Evolutionary conservation across 2,329 filamentous ascomycete species (phyloP).

Genomic region (Colletotrichum sublineola): DNA sequence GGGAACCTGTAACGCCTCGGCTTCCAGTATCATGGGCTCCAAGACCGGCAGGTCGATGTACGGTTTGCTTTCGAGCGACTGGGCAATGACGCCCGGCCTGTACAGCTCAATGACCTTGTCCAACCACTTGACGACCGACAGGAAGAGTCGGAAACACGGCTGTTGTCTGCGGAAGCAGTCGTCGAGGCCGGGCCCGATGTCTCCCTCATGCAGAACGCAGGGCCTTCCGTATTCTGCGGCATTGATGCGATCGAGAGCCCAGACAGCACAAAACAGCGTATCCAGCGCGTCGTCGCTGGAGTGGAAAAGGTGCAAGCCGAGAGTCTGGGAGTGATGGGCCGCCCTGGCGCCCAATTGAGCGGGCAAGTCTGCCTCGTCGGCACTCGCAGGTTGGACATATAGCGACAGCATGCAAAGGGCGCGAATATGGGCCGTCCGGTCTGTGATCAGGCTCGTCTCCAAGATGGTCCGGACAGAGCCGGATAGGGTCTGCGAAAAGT

Average conservation of each 20-base stretch:
- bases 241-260: constrained; percentile 72
- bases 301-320: constrained; percentile 66
- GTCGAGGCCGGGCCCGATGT: constrained; percentile 67
- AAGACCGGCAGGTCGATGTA: constrained; percentile 69
- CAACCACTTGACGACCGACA: constrained; percentile 67
- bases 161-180: constrained; percentile 64
- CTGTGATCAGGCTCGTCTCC: constrained; percentile 66
- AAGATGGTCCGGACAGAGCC: constrained; percentile 63
- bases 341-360: constrained; percentile 67
- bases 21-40: constrained; percentile 69
- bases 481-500: constrained; percentile 63
- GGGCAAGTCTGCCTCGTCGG: constrained; percentile 67
- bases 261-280: constrained; percentile 69
- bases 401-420: constrained; percentile 67
- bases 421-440: constrained; percentile 68
- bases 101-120: constrained; percentile 73
- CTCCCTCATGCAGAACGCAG: constrained; percentile 70
- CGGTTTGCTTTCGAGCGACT: constrained; percentile 53
- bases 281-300: constrained; percentile 56
- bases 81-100: constrained; percentile 57
- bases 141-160: constrained; percentile 69
- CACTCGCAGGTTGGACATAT: constrained; percentile 68
- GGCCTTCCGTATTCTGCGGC: constrained; percentile 72
- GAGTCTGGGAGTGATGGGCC: constrained; percentile 69
- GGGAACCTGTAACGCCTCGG: constrained; percentile 63